Conservation (phyloP, 441 rosid genomes). For the Iberis amara region DNA sequence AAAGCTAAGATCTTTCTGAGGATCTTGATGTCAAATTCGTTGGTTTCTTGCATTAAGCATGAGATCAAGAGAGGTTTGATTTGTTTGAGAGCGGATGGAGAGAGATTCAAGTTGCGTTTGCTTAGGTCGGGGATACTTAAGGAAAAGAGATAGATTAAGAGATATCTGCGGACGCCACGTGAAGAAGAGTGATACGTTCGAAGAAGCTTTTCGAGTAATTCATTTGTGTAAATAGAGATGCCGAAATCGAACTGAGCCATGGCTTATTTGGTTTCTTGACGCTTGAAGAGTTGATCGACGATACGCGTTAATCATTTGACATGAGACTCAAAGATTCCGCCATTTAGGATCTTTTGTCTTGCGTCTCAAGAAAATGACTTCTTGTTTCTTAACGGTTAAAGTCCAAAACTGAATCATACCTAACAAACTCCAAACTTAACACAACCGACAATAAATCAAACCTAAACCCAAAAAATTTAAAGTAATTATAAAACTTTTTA, state of each 20-base stretch:
- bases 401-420: too few relatives aligned
- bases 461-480: too few relatives aligned
- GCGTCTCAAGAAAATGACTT: too few relatives aligned
- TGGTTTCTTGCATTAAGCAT: conserved; percentile 8
- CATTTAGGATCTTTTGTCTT: not conserved
- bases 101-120: not conserved
- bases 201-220: not conserved
- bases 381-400: too few relatives aligned
- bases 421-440: too few relatives aligned
- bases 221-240: not conserved
- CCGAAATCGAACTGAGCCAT: not conserved
- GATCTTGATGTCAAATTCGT: not conserved
- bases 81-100: not conserved
- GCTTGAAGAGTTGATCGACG: not conserved
- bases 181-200: not conserved
- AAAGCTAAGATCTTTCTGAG: conserved; percentile 5
- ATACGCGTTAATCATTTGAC: not conserved
- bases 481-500: too few relatives aligned
- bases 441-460: too few relatives aligned
- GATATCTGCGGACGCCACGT: not conserved
- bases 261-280: not conserved
- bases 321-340: not conserved
- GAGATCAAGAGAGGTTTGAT: conserved; percentile 8
- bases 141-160: not conserved
- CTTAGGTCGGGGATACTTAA: not conserved